Evolutionary conservation across 2,329 filamentous ascomycete genomes (phyloP).

Genomic region (Aspergillus latus): DNA sequence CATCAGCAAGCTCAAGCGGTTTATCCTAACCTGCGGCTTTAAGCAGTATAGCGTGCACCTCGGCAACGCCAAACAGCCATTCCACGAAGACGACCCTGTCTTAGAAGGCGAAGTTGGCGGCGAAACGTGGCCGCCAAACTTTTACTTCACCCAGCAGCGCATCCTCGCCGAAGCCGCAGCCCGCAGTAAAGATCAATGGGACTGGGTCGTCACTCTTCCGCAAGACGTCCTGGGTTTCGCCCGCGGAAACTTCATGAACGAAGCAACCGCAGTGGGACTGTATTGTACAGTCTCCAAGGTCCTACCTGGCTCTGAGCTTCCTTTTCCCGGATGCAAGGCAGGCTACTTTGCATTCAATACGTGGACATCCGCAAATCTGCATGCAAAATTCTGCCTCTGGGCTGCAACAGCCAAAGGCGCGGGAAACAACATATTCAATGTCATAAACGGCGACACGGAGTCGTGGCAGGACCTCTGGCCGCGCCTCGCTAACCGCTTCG

Average conservation of each 20-base stretch:
- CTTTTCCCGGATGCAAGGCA: constrained; percentile 36
- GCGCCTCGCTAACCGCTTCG: constrained; percentile 38
- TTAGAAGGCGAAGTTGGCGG: constrained; percentile 31
- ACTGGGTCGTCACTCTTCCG: constrained; percentile 48
- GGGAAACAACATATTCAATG: constrained; percentile 45
- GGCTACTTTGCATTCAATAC: constrained; percentile 38
- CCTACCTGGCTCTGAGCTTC: constrained; percentile 29
- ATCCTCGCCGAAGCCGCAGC: constrained; percentile 39
- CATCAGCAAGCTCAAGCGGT: constrained; percentile 45
- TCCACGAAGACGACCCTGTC: constrained; percentile 50
- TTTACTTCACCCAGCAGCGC: constrained; percentile 54
- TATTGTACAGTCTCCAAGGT: constrained; percentile 36
- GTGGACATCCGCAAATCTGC: constrained; percentile 34
- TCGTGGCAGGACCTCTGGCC: constrained; percentile 46
- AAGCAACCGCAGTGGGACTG: constrained; percentile 41
- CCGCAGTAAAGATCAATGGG: constrained; percentile 29
- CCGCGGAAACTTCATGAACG: constrained; percentile 45
- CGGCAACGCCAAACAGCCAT: constrained; percentile 49
- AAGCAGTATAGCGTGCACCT: constrained; percentile 58
- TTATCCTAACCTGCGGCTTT: constrained; percentile 51
- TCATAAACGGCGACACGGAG: constrained; percentile 41
- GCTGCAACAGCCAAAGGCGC: constrained; percentile 31
- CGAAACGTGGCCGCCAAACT: constrained; percentile 46
- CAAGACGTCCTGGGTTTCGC: constrained; percentile 49
- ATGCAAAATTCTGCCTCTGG: constrained; percentile 42